Base-by-base conservation (phyloP, 257 asterid species). In the Plectranthus barbatus region DNA sequence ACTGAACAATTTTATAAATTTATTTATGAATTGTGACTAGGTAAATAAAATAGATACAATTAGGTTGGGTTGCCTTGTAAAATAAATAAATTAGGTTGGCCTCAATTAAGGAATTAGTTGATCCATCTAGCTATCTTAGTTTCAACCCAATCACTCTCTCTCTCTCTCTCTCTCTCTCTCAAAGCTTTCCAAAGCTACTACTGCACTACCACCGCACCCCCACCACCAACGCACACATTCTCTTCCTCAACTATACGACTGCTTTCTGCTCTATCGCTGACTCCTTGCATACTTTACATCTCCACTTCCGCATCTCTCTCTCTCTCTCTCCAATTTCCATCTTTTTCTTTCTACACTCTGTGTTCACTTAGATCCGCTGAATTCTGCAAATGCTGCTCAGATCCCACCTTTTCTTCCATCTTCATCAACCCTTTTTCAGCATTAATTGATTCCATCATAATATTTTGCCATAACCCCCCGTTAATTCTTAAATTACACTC, bases 371-470 rank as follows among this genome's bases (percentile, higher is more conserved):
- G 74, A 73, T 73, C 76, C 74, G 62, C 52, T 54, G 61, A 54
- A 33, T 53, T 60, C 44, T 56, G 56, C 65, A 48, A 72, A 72
- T 69, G 81, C 68, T 42, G 36, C 50, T 57, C 74, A 50, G 74
- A 77, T 73, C 78, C 73, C 66, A 52, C 39, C 34, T 29, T 59
- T 52, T 63, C 51, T 29, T 55, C 54, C 8, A 46, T 44, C 65
- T 45, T 44, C 56, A 42, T 62, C 74, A 26, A 56, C 71, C 74
- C 70, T 15, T 50, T 63, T 58, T 44, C 60, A 45, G 18, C 65
- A 73, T 73, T 54, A 69, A 65, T 65, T 54, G 60, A 58, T 59
- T 60, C 26, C 47, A 64, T 58, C 19, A 49, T 9, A 23, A 17
- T 56, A 39, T 36, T 44, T 41, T 55, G 9, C 50, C 50, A 46